Conservation (phyloP, 768 basidiomycete genomes). For the Epithele typhae region DNA sequence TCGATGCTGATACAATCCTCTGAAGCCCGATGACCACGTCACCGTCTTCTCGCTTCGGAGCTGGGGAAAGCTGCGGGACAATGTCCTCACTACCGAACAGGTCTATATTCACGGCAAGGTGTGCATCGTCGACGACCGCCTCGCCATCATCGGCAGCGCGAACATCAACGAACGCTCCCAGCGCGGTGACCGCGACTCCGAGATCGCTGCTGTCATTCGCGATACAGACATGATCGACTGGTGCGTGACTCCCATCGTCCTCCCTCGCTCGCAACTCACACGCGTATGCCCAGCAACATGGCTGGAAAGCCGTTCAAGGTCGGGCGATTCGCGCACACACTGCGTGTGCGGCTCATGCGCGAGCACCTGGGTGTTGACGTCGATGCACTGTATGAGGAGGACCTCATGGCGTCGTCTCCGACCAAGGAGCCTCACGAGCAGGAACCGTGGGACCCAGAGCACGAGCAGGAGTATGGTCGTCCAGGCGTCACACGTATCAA, state of each 20-base stretch:
- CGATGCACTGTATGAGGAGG: conserved; percentile 78
- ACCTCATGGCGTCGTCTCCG: conserved; percentile 53
- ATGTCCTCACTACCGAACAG: conserved; percentile 84
- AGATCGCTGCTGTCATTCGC: conserved; percentile 86
- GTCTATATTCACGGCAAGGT: conserved; percentile 54
- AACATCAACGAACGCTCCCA: conserved; percentile 98
- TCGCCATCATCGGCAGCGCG: conserved; percentile 92
- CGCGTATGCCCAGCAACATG: conserved; percentile 61
- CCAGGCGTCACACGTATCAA: conserved; percentile 30
- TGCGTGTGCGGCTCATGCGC: conserved; percentile 91
- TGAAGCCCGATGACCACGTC: conserved; percentile 91
- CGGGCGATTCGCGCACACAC: conserved; percentile 92
- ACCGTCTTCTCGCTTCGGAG: conserved; percentile 86
- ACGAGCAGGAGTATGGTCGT: conserved; percentile 54
- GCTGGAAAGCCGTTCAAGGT: conserved; percentile 93
- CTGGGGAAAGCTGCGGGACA: conserved; percentile 88
- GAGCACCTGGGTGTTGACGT: conserved; percentile 97
- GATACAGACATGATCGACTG: conserved; percentile 97
- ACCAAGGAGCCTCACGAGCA: conserved; percentile 46
- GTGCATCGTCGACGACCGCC: conserved; percentile 90
- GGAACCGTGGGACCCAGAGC: conserved; percentile 69
- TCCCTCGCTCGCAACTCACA: not conserved
- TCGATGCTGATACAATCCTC: not conserved
- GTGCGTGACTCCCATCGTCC: conserved; percentile 35
- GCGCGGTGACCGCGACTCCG: conserved; percentile 95